phyloP scores from a whole-genome alignment of 139 green algal genomes.

The Axilococcus clingmanii region DNA sequence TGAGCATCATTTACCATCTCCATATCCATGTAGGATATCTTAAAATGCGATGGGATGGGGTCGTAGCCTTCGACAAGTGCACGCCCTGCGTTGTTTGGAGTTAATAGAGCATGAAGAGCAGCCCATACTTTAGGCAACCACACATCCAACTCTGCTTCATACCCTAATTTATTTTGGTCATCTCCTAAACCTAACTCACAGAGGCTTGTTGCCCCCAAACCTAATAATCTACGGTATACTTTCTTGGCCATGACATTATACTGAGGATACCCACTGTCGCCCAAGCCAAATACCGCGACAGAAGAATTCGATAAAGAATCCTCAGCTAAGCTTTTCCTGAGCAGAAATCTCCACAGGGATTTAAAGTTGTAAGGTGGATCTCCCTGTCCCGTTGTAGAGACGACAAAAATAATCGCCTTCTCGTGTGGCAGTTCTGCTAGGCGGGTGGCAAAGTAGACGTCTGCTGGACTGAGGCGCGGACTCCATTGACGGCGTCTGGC shows the following conservation, averaged over 20 bases:
- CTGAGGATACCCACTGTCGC: constrained; percentile 81
- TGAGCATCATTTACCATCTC: no score
- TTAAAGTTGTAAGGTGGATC: constrained; percentile 80
- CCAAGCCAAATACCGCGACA: constrained; percentile 88
- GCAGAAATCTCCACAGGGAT: constrained; percentile 84
- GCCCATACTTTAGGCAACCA: constrained; percentile 78
- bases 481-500: constrained; percentile 34
- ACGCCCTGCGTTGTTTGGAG: no score
- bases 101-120: no score
- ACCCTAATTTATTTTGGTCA: constrained; percentile 72
- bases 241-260: constrained; percentile 92
- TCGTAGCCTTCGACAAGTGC: no score
- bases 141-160: constrained; percentile 78
- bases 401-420: constrained; percentile 56
- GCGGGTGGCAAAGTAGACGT: constrained; percentile 40
- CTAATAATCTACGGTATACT: constrained; percentile 67
- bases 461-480: constrained; percentile 49
- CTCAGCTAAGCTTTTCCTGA: constrained; percentile 66
- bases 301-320: constrained; percentile 40
- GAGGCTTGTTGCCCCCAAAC: constrained; percentile 53
- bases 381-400: constrained; percentile 79
- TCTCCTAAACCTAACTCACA: constrained; percentile 68
- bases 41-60: no score
- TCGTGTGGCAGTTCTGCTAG: constrained; percentile 48
- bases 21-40: no score